Base-by-base conservation (phyloP, 768 basidiomycete species). In the Paxillus ammoniavirescens region DNA sequence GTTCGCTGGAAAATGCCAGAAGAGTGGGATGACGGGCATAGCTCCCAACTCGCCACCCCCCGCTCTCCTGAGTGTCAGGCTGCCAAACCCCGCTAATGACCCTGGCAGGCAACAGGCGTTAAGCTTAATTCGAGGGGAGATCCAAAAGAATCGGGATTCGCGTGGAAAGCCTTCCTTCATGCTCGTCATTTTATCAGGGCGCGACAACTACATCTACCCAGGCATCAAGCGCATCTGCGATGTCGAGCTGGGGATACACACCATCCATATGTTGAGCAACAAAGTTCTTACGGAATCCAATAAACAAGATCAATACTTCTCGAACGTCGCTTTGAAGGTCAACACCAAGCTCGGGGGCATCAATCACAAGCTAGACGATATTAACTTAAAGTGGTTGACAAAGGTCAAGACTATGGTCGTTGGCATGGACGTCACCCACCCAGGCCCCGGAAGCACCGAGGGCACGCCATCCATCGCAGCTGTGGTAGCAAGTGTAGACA, bases 401-500 rank as follows among this genome's bases (percentile, higher is more conserved):
- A 80, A 80, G 66, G 75, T 77, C 58, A 78, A 77, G 49, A 92
- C 91, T 9, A 93, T 93, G 86, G 72, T 93, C 63, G 84, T 93
- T 3, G 91, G 91, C 0, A 89, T 91, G 57, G 90, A 93, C 62
- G 89, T 91, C 0, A 92, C 89, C 0, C 90, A 93, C 57, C 88
- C 90, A 4, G 80, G 87, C 2, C 86, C 87, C 1, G 77, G 72
- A 6, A 87, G 86, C 58, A 65, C 74, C 47, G 76, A 77, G 3
- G 91, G 91, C 3, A 85, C 89, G 1, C 91, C 91, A 3, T 91
- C 89, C 0, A 87, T 93, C 42, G 89, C 88, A 0, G 91, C 89
- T 0, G 86, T 93, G 9, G 91, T 93, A 2, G 91, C 87, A 0
- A 92, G 83, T 53, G 73, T 83, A 1, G 89, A 93, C 61, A 72